Evolutionary conservation across 2,329 filamentous ascomycete species (phyloP).

Genomic region (Colletotrichum coccodes): DNA sequence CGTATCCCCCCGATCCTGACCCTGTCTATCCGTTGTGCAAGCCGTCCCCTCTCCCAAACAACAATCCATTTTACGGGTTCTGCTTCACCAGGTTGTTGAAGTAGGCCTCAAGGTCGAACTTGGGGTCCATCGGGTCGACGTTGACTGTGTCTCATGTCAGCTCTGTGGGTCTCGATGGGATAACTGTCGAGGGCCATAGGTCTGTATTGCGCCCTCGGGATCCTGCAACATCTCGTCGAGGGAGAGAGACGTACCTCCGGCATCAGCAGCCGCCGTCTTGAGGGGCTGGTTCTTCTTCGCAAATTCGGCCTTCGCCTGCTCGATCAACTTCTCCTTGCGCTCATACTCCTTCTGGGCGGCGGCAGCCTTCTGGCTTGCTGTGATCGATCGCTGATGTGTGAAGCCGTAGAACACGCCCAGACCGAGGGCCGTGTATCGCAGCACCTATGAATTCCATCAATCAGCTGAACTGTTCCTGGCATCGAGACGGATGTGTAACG

Average conservation of each 20-base stretch:
- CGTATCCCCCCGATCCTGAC: constrained; percentile 31
- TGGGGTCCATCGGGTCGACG: constrained; percentile 83
- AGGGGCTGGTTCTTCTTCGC: constrained; percentile 75
- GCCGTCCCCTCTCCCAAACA: constrained; percentile 37
- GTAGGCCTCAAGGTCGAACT: constrained; percentile 93
- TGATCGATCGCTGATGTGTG: constrained; percentile 89
- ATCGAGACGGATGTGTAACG: not conserved
- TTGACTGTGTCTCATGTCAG: constrained; percentile 61
- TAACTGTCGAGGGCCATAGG: not conserved
- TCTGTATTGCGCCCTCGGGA: not conserved
- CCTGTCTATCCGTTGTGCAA: constrained; percentile 42
- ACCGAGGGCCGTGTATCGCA: constrained; percentile 95
- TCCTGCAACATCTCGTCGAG: not conserved
- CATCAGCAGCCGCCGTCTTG: constrained; percentile 22
- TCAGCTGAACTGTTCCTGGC: constrained; percentile 36
- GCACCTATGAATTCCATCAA: constrained; percentile 71
- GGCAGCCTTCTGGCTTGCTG: constrained; percentile 73
- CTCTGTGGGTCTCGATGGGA: not conserved
- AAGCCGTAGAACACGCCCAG: constrained; percentile 95
- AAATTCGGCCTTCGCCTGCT: constrained; percentile 92
- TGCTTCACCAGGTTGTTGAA: constrained; percentile 71
- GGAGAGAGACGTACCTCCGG: constrained; percentile 23
- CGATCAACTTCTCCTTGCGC: constrained; percentile 91
- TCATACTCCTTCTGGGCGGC: constrained; percentile 85
- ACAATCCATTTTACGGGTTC: constrained; percentile 54